phyloP scores from a whole-genome alignment of 176 grass and related monocot species.

The Secale cereale region DNA sequence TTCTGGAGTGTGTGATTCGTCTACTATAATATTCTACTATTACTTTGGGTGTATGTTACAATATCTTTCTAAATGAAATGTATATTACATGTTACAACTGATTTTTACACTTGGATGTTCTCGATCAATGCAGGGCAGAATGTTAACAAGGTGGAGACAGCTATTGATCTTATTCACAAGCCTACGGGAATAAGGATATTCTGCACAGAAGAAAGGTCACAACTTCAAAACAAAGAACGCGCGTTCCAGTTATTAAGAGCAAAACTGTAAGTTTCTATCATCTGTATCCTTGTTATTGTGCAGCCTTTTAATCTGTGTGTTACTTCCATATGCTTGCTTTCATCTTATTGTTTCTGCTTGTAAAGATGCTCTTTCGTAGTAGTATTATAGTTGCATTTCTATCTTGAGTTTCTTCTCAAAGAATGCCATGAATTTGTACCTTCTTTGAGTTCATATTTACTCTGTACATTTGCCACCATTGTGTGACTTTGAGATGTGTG shows the following conservation, averaged over 20 bases:
- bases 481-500: too few relatives aligned
- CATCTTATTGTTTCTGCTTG: background rate
- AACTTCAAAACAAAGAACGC: slow-evolving; percentile 84
- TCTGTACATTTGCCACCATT: background rate
- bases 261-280: slow-evolving; percentile 75
- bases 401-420: background rate
- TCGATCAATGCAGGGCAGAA: slow-evolving; percentile 74
- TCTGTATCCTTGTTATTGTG: slow-evolving; percentile 8
- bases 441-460: background rate
- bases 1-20: background rate
- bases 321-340: background rate
- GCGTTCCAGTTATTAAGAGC: slow-evolving; percentile 95
- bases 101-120: slow-evolving; percentile 2
- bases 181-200: slow-evolving; percentile 97
- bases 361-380: slow-evolving; percentile 19
- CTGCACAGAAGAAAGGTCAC: slow-evolving; percentile 95
- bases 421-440: background rate
- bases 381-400: background rate
- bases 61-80: background rate
- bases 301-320: background rate
- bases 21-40: background rate
- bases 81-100: background rate
- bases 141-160: slow-evolving; percentile 99
- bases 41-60: background rate
- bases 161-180: slow-evolving; percentile 93